Evolutionary conservation across 2,329 filamentous ascomycete species (phyloP).

Genomic region (Saccharata proteae): DNA sequence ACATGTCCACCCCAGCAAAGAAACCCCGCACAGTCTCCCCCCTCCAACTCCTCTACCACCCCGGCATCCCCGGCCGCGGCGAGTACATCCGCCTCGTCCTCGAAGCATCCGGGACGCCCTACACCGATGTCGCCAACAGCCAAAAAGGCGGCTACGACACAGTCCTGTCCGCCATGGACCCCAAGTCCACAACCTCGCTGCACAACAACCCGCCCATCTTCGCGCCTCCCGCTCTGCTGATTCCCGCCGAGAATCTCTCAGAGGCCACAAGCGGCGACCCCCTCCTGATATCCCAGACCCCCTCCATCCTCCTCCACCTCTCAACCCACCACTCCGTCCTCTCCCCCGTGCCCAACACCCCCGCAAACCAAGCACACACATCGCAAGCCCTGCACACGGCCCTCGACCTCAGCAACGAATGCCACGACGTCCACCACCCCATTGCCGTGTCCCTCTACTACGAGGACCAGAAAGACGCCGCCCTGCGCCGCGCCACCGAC

Average conservation of each 20-base stretch:
- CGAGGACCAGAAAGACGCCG: slow-evolving; percentile 62
- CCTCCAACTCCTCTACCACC: slow-evolving; percentile 56
- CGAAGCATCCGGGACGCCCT: slow-evolving; percentile 53
- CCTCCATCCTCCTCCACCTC: slow-evolving; percentile 63
- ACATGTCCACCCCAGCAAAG: too few species aligned
- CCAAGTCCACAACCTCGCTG: slow-evolving; percentile 36
- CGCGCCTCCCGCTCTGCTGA: slow-evolving; percentile 52
- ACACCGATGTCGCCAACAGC: slow-evolving; percentile 48
- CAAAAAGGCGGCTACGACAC: slow-evolving; percentile 37
- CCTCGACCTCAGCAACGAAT: slow-evolving; percentile 59
- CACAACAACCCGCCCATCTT: slow-evolving; percentile 50
- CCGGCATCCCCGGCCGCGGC: slow-evolving; percentile 57
- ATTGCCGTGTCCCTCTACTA: slow-evolving; percentile 50
- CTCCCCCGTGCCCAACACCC: slow-evolving; percentile 28
- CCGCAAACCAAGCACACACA: slow-evolving; percentile 35
- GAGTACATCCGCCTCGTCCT: slow-evolving; percentile 62
- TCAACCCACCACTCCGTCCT: slow-evolving; percentile 50
- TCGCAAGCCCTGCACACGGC: slow-evolving; percentile 56
- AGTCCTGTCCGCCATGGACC: slow-evolving; percentile 37
- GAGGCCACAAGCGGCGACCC: slow-evolving; percentile 45
- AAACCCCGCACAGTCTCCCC: neutral
- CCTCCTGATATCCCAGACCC: slow-evolving; percentile 54
- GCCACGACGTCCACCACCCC: slow-evolving; percentile 68
- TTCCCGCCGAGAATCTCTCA: slow-evolving; percentile 33
- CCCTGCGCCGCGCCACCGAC: slow-evolving; percentile 43